A percentile compares a stretch with the other conserved stretches of the same genome.
phyloP scores from a whole-genome alignment of 2,329 filamentous ascomycete genomes.

The Hymenoscyphus occultus region DNA sequence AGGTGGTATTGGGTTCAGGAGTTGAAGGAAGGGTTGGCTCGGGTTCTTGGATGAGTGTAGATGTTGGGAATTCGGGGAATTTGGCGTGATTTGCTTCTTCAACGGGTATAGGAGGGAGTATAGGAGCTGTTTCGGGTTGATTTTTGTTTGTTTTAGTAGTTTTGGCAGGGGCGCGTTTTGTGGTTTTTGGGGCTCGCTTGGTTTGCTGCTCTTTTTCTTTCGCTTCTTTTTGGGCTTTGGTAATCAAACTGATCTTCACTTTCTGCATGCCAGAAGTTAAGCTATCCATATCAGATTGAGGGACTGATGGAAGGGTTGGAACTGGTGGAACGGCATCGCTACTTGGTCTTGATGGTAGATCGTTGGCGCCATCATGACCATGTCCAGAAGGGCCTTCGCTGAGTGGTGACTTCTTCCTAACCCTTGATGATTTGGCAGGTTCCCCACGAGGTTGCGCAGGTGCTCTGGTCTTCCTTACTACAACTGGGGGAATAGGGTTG shows the following conservation, averaged over 20 bases:
- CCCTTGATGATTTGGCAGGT: constrained; percentile 35
- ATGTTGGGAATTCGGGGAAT: neutral
- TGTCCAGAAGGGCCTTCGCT: constrained; percentile 14
- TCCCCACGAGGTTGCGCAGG: constrained; percentile 42
- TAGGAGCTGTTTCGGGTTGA: constrained; percentile 1
- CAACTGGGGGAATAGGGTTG: constrained; percentile 39
- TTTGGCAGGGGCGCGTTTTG: constrained; percentile 19
- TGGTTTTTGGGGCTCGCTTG: constrained; percentile 16
- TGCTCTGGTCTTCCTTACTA: constrained; percentile 60
- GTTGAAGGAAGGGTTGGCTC: constrained; percentile 19
- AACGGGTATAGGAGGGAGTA: neutral
- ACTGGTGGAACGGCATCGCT: neutral
- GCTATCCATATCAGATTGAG: constrained; percentile 46
- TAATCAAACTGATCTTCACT: constrained; percentile 58
- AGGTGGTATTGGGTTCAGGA: constrained; percentile 14
- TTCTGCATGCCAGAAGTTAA: constrained; percentile 59
- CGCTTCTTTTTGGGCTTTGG: constrained; percentile 56
- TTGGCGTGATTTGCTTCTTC: neutral
- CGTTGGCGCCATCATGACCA: constrained; percentile 1
- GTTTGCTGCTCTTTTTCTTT: constrained; percentile 38
- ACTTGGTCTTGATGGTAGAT: constrained; percentile 9
- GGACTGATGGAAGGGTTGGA: constrained; percentile 12
- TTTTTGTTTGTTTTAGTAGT: constrained; percentile 13
- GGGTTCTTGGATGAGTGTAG: neutral
- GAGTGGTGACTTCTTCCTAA: constrained; percentile 31